Evolutionary conservation across 305 asterid species (phyloP).

Genomic region (Solanum chacoense): DNA sequence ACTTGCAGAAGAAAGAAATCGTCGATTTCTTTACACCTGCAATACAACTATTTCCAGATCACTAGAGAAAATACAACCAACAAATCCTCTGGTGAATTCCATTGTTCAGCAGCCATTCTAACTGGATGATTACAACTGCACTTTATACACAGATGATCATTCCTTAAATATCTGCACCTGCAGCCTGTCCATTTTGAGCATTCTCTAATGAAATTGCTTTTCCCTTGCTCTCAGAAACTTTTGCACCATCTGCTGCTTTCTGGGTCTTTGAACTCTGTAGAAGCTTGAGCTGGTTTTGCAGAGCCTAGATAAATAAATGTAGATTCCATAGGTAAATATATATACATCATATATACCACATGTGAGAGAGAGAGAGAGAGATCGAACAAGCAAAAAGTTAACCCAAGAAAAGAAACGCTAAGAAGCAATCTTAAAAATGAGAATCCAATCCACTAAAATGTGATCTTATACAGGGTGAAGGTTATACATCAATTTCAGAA

Average conservation of each 20-base stretch:
- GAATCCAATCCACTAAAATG: background rate
- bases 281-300: constrained; percentile 52
- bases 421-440: background rate
- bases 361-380: background rate
- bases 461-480: background rate
- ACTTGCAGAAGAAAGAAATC: background rate
- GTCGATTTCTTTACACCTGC: background rate
- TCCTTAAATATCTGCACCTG: background rate
- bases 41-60: background rate
- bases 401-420: background rate
- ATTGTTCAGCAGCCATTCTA: background rate
- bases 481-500: background rate
- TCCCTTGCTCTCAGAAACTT: constrained; percentile 38
- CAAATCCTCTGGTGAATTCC: background rate
- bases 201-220: constrained; percentile 27
- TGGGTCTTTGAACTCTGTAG: constrained; percentile 25
- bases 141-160: background rate
- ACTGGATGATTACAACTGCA: background rate
- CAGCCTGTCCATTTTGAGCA: background rate
- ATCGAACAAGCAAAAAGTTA: background rate
- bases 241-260: constrained; percentile 15
- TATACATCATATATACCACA: background rate
- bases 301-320: constrained; percentile 20
- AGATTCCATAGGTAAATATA: background rate
- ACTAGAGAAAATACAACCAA: background rate